Evolutionary conservation across 306 rosid species (phyloP).

Genomic region (Glycyrrhiza uralensis): DNA sequence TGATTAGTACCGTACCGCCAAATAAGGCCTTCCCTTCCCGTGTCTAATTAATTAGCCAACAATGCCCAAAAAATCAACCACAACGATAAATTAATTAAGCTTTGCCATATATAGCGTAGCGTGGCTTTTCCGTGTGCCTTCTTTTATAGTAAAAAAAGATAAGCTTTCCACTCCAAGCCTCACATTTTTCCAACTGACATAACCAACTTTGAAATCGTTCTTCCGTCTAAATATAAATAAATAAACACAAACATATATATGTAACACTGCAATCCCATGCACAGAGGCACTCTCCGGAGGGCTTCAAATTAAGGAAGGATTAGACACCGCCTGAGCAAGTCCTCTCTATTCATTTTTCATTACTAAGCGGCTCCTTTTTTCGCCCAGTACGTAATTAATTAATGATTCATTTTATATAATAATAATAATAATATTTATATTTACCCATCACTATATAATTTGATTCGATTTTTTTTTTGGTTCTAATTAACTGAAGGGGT

Average conservation of each 20-base stretch:
- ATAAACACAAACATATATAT: neutral
- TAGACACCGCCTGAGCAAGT: neutral
- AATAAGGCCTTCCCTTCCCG: constrained; percentile 8
- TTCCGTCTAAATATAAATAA: neutral
- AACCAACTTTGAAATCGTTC: constrained; percentile 16
- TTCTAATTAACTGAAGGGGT: constrained; percentile 22
- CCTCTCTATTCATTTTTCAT: neutral
- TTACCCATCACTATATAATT: too few species aligned
- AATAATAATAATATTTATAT: too few species aligned
- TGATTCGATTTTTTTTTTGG: too few species aligned
- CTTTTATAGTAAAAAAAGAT: neutral
- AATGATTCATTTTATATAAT: neutral
- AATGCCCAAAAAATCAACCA: neutral
- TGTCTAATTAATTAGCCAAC: neutral
- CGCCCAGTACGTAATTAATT: neutral
- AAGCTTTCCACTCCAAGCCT: constrained; percentile 32
- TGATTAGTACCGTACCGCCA: neutral
- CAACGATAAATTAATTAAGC: neutral
- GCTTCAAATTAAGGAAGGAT: constrained; percentile 22
- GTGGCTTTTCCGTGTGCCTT: constrained; percentile 14
- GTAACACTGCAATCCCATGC: neutral
- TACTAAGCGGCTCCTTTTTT: constrained; percentile 14
- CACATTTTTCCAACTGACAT: constrained; percentile 17
- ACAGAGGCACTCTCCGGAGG: constrained; percentile 9
- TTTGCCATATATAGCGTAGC: neutral